These are phyloP conservation scores for Niveomyces coronatus DNA, from an alignment of 2,329 filamentous ascomycete species.

Conservation along the genomic window DNA sequence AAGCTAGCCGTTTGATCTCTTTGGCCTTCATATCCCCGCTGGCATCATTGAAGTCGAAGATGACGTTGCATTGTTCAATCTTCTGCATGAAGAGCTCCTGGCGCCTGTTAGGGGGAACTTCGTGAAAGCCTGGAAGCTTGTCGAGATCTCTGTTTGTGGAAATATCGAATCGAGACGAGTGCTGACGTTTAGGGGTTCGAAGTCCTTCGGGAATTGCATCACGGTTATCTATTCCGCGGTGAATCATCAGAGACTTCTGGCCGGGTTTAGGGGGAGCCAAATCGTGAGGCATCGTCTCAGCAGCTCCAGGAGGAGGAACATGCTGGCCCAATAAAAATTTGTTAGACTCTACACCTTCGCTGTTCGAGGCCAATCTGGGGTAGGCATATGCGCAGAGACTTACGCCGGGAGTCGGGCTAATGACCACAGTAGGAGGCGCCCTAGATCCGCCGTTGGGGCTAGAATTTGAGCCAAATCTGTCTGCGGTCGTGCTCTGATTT, in stretches of 20 bases:
- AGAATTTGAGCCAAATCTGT: conserved; percentile 31
- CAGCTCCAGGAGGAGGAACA: conserved; percentile 80
- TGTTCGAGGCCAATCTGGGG: background rate
- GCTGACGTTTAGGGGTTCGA: conserved; percentile 89
- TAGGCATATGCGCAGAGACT: conserved; percentile 22
- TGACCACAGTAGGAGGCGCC: conserved; percentile 78
- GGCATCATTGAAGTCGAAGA: conserved; percentile 98
- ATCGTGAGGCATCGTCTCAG: conserved; percentile 97
- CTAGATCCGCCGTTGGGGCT: conserved; percentile 28
- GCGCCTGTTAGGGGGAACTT: conserved; percentile 86
- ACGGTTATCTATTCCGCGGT: conserved; percentile 80
- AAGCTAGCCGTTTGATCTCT: conserved; percentile 93
- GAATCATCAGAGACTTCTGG: conserved; percentile 77
- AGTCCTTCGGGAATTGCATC: conserved; percentile 86
- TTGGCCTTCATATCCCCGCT: conserved; percentile 99
- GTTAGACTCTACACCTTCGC: no score
- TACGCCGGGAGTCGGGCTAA: conserved; percentile 89
- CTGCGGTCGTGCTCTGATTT: conserved; percentile 24
- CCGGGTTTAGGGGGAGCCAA: conserved; percentile 88
- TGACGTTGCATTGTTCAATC: conserved; percentile 99
- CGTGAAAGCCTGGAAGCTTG: conserved; percentile 94
- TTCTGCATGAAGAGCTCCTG: conserved; percentile 99
- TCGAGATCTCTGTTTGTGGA: conserved; percentile 94
- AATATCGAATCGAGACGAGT: conserved; percentile 95
- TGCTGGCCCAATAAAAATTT: no score